Base-by-base conservation (phyloP, 1,139 yeast genomes). In the Lizanozyma gosingica region DNA sequence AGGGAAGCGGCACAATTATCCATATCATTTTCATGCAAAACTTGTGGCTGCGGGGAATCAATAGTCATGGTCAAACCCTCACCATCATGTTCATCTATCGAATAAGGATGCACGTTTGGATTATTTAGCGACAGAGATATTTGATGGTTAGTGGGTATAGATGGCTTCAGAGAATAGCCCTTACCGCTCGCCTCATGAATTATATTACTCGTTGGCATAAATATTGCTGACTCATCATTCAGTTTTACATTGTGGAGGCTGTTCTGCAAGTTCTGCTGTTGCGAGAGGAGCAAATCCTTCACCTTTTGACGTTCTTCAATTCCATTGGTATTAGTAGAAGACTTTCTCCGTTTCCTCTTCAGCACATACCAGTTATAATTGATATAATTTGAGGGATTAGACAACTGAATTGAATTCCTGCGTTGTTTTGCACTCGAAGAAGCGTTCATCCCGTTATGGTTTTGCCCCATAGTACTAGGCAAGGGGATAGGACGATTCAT, bases 391-490 rank as follows among this genome's bases (percentile, higher is more conserved):
- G 44, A 34, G 14, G 45, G 46, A 18, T 42, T 39, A 9, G 50
- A 42, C 35, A 47, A 37, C 35, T 55, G 59, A 29, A 57, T 57
- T 1, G 62, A 57, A 40, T 58, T 58, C 35, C 62, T 46, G 22
- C 63, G 29, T 22, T 22, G 29, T 43, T 37, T 50, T 50, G 33
- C 48, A 51, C 36, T 39, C 40, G n/a, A 40, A 42, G n/a, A 47
- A 39, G 37, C 50, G 29, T 11, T 22, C 9, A 22, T 6, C 11
- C 29, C 29, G 11, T 6, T 6, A 22, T 22, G 11, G 11, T 22
- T 22, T 11, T 22, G 29, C 6, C 29, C 29, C 29, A 22, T 22
- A 6, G 9, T 11, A 22, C 11, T 22, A 22, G 6, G 6, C 11
- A 22, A 11, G 6, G 29, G 6, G 9, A 22, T 6, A 22, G 6